Evolutionary conservation across 1,284 basidiomycete species (phyloP).

Genomic region (Porodaedalea pini): DNA sequence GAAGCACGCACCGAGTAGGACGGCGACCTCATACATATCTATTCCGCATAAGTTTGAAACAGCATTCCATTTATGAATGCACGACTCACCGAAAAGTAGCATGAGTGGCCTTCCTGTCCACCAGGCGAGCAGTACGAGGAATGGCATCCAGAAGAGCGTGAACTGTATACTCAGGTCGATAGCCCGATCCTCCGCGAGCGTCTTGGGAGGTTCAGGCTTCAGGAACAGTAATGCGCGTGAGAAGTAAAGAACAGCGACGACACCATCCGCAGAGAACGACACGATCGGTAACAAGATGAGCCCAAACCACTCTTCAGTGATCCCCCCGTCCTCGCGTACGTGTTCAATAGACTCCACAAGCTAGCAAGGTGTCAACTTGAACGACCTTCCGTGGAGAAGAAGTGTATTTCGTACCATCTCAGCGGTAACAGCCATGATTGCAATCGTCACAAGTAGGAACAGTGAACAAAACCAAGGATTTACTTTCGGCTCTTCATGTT

Average conservation of each 20-base stretch:
- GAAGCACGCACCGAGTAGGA: constrained; percentile 59
- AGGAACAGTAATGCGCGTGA: constrained; percentile 34
- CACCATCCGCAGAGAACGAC: constrained; percentile 66
- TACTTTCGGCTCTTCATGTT: constrained; percentile 47
- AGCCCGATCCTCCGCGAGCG: constrained; percentile 53
- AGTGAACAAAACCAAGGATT: constrained; percentile 57
- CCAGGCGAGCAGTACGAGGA: constrained; percentile 58
- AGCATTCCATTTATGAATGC: not conserved
- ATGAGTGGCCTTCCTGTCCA: constrained; percentile 50
- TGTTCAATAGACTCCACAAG: constrained; percentile 59
- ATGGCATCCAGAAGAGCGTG: constrained; percentile 63
- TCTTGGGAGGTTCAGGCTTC: constrained; percentile 39
- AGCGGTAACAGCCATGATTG: constrained; percentile 59
- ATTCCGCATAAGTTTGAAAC: not conserved
- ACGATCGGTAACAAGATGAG: constrained; percentile 64
- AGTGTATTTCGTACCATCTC: constrained; percentile 50
- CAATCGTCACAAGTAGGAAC: constrained; percentile 50
- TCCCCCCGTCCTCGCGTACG: constrained; percentile 40
- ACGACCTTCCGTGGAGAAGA: not conserved
- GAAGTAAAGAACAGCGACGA: constrained; percentile 30
- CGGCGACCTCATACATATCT: constrained; percentile 57
- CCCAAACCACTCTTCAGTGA: constrained; percentile 65
- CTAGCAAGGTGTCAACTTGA: constrained; percentile 31
- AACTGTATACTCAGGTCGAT: constrained; percentile 70
- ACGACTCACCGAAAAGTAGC: constrained; percentile 49